phyloP scores from a whole-genome alignment of 2,329 filamentous ascomycete species.

The Apiospora saccharicola region DNA sequence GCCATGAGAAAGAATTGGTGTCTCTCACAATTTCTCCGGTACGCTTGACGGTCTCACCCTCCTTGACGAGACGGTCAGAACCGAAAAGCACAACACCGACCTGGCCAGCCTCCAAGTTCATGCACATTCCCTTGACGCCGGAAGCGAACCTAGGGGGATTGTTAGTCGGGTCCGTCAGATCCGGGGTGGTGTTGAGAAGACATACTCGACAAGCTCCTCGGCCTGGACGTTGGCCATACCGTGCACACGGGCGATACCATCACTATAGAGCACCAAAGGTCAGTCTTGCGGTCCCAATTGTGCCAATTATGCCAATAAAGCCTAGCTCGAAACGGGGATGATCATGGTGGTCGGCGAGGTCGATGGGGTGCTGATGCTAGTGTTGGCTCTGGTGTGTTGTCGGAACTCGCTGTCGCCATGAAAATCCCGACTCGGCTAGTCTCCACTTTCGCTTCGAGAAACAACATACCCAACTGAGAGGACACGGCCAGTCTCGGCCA shows the following conservation, averaged over 20 bases:
- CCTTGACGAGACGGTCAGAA: constrained; percentile 99
- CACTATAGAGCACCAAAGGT: constrained; percentile 66
- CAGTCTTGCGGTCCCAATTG: constrained; percentile 34
- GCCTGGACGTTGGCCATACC: constrained; percentile 99
- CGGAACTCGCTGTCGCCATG: constrained; percentile 13
- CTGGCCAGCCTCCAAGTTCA: constrained; percentile 99
- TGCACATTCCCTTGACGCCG: constrained; percentile 99
- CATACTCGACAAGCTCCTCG: constrained; percentile 99
- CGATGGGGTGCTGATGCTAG: constrained; percentile 5
- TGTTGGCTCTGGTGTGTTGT: constrained; percentile 11
- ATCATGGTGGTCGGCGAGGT: constrained; percentile 27
- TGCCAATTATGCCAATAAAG: constrained; percentile 22
- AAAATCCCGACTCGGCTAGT: constrained; percentile 36
- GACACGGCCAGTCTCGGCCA: constrained; percentile 98
- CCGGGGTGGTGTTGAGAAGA: constrained; percentile 42
- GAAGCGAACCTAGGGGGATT: constrained; percentile 82
- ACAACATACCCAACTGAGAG: constrained; percentile 94
- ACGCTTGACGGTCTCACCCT: constrained; percentile 99
- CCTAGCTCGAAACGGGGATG: not conserved
- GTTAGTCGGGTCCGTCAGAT: constrained; percentile 34
- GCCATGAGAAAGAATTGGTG: not conserved
- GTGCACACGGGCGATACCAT: constrained; percentile 99
- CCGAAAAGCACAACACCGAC: constrained; percentile 99
- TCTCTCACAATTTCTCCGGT: constrained; percentile 95
- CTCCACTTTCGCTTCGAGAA: constrained; percentile 30